Evolutionary conservation across 2,329 filamentous ascomycete genomes (phyloP), one percentile per base, ranked within the genome.

Genomic region (Endocalyx cinctus): DNA sequence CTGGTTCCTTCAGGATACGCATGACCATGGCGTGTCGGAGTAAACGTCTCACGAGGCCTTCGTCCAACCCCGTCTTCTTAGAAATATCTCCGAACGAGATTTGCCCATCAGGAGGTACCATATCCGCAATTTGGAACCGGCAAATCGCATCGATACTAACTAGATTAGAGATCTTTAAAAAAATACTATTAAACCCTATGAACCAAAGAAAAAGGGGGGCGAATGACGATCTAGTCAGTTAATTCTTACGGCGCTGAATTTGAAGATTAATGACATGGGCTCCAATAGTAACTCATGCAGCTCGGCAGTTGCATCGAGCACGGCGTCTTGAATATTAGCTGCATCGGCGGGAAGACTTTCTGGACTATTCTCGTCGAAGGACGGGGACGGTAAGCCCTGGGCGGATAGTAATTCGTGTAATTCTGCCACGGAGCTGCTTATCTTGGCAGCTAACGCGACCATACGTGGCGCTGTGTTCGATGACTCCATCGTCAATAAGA

Each of bases 1-100:
- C 34, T 0, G 60, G 62, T 43, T 69, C 66, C 16, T 39, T 35
- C 34, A 69, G 68, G 15, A 67, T 43, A 27, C 55, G 54, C 38
- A 62, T 61, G 1, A 55, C 52, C 38, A 64, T 61, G 18, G 61
- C 59, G 20, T 60, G 27, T 5, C 41, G 32, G 1, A 43, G 18
- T 12, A 68, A 39, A 15, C 64, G 62, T 7, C 5, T n/a, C 7
- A 34, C 17, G 17, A 38, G 31, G 5, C 32, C 14, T 17, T 54
- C 47, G 3, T 45, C 34, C 4, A 63, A 42, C 2, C 39, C 31
- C 8, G 50, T 50, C 3, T 30, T 14, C 6, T 17, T 17, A 0
- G 60, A 50, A 6, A 62, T 38, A 2, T 53, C 45, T 2, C 29
- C 11, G 31, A 56, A 62, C 2, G 41, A 30, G 5, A 55, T 48